phyloP scores from a whole-genome alignment of 495 filamentous ascomycete species.

The Poronia punctata region DNA sequence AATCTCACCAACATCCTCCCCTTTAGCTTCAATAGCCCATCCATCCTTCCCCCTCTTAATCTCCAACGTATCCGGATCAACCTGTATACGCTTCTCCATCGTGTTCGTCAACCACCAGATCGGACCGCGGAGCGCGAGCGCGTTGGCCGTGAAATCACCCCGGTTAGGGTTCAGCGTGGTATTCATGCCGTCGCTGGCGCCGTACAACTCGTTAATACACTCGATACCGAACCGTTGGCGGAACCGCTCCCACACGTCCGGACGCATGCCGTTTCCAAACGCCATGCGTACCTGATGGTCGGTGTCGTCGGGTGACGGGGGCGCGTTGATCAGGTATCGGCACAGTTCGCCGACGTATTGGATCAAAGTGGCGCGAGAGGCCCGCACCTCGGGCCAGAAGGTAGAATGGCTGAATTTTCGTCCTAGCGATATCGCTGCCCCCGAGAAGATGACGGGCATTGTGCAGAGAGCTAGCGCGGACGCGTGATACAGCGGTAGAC shows the following conservation, averaged over 20 bases:
- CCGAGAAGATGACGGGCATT: conserved; percentile 44
- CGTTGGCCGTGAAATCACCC: conserved; percentile 51
- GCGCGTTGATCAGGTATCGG: conserved; percentile 64
- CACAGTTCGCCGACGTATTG: conserved; percentile 78
- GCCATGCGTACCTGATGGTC: conserved; percentile 58
- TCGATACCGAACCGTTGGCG: conserved; percentile 54
- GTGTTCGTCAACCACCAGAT: conserved; percentile 43
- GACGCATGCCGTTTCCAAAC: conserved; percentile 70
- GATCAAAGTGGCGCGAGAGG: conserved; percentile 59
- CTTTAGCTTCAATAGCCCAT: conserved; percentile 52
- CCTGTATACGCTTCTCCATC: conserved; percentile 56
- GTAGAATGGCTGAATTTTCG: conserved; percentile 60
- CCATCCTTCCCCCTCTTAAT: conserved; percentile 57
- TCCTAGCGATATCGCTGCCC: conserved; percentile 57
- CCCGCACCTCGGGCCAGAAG: conserved; percentile 70
- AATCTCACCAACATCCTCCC: conserved; percentile 63
- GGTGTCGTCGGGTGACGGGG: conserved; percentile 53
- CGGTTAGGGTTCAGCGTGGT: conserved; percentile 43
- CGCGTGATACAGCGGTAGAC: conserved; percentile 76
- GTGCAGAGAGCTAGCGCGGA: conserved; percentile 52
- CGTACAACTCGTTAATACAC: conserved; percentile 56
- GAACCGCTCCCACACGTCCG: conserved; percentile 68
- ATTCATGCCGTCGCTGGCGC: conserved; percentile 55
- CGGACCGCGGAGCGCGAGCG: conserved; percentile 62
- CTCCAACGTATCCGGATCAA: conserved; percentile 59